phyloP scores from a whole-genome alignment of 768 basidiomycete genomes.

The Russula virescens region DNA sequence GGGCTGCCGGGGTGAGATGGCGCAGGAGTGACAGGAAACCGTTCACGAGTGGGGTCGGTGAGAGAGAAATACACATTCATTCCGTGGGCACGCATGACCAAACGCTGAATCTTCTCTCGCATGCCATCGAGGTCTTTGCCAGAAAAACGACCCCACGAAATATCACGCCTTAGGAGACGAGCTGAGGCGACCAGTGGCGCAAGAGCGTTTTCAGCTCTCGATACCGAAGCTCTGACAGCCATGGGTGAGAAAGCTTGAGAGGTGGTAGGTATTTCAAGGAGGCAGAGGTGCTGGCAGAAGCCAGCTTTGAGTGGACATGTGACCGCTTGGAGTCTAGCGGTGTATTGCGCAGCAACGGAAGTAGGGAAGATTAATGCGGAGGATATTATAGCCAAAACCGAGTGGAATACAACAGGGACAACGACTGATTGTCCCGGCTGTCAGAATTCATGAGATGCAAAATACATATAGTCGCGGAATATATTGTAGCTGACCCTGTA shows the following conservation, averaged over 20 bases:
- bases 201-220: constrained; percentile 44
- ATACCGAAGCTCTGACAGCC: constrained; percentile 34
- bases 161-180: constrained; percentile 51
- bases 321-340: constrained; percentile 42
- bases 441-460: constrained; percentile 10
- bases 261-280: constrained; percentile 41
- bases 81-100: constrained; percentile 56
- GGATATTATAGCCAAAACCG: constrained; percentile 45
- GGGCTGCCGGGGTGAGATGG: constrained; percentile 17
- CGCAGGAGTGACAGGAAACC: constrained; percentile 33
- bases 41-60: constrained; percentile 57
- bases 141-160: constrained; percentile 54
- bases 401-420: constrained; percentile 55
- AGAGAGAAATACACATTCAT: constrained; percentile 55
- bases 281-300: constrained; percentile 41
- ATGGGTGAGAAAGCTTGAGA: constrained; percentile 37
- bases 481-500: constrained; percentile 39
- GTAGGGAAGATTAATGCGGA: constrained; percentile 58
- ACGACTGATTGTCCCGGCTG: constrained; percentile 48
- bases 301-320: constrained; percentile 43
- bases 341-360: constrained; percentile 56
- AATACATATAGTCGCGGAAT: background rate
- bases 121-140: constrained; percentile 51
- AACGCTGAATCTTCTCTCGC: constrained; percentile 43
- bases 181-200: constrained; percentile 46